Evolutionary conservation across 306 rosid species (phyloP).

Genomic region (Sophora flavescens): DNA sequence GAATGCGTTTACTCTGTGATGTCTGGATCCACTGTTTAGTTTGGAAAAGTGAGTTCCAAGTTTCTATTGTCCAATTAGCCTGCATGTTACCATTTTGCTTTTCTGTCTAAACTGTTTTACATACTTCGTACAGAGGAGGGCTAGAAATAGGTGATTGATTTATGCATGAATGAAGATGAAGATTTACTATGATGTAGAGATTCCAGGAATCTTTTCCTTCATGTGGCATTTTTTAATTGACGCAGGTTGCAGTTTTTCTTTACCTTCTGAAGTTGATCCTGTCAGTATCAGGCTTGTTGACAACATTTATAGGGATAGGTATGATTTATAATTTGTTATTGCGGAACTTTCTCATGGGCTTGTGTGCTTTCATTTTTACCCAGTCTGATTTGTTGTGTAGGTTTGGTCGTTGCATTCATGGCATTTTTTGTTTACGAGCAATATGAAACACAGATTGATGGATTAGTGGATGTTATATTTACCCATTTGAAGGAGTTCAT

Average conservation of each 20-base stretch:
- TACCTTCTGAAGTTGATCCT: constrained; percentile 66
- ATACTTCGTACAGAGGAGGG: constrained; percentile 31
- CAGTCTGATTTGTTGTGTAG: constrained; percentile 53
- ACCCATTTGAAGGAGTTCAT: constrained; percentile 42
- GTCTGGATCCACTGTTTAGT: constrained; percentile 37
- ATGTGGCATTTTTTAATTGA: constrained; percentile 26
- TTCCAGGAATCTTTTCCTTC: constrained; percentile 29
- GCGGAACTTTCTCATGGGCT: constrained; percentile 18
- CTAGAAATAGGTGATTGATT: constrained; percentile 33
- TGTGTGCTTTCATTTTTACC: constrained; percentile 26
- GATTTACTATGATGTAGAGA: constrained; percentile 34
- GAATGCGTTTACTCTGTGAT: constrained; percentile 31
- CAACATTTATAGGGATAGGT: constrained; percentile 68
- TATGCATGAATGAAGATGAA: constrained; percentile 11
- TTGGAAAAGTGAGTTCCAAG: constrained; percentile 9
- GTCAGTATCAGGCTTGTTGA: constrained; percentile 44
- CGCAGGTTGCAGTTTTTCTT: constrained; percentile 65
- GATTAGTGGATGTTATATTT: constrained; percentile 48
- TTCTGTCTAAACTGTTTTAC: background rate
- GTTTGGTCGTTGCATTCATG: constrained; percentile 70
- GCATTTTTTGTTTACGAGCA: constrained; percentile 85
- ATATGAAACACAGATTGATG: constrained; percentile 77
- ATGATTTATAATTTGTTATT: constrained; percentile 38
- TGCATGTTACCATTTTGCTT: constrained; percentile 12
- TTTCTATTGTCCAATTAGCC: constrained; percentile 15